Evolutionary conservation across 352 stramenopile genomes (phyloP), one percentile per base, ranked within the genome.

Genomic region (Globisporangium canariense): DNA sequence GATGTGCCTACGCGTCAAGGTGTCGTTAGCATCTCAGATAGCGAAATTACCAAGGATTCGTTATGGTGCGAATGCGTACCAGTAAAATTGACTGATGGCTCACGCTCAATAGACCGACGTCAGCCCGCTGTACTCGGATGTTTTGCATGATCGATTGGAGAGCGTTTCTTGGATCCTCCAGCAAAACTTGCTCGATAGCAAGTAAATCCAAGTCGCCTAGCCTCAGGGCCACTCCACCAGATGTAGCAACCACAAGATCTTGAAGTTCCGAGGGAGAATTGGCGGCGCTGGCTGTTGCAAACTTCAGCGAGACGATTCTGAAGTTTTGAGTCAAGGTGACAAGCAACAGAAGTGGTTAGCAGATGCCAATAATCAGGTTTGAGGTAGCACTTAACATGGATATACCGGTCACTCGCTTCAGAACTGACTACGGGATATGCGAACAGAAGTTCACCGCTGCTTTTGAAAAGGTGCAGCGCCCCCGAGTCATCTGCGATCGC

Each of bases 211-310:
- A 51, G 22, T 78, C 65, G 0, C 72, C 60, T 1, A 82, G 38
- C 1, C 50, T 45, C 9, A 79, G 22, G n/a, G 68, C 57, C 22
- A 57, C 14, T 14, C 75, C 75, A 1, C 51, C 49, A 16, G 59
- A 51, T 8, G 72, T 77, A 16, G 74, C 67, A 10, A 78, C 64
- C 28, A 82, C 60, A 28, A 82, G 47, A 50, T 76, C 64, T 54
- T 78, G 67, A 5, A 45, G 20, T 30, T 64, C 41, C 5, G 53
- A 49, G 3, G 51, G 69, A 20, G 45, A 10, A n/a, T 58, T 1
- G 30, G 2, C 13, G 25, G 20, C 22, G 65, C 18, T 52, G 45
- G 16, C 13, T 60, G 66, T 61, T 10, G 61, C 61, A 46, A 71
- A 71, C 18, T 22, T 57, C n/a, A 71, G 22, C 40, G 66, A 57